Percentiles rank a stretch among this genome's conserved stretches.
Evolutionary conservation across 2,329 filamentous ascomycete genomes (phyloP).

Genomic region (Ophiosphaerella narmari): DNA sequence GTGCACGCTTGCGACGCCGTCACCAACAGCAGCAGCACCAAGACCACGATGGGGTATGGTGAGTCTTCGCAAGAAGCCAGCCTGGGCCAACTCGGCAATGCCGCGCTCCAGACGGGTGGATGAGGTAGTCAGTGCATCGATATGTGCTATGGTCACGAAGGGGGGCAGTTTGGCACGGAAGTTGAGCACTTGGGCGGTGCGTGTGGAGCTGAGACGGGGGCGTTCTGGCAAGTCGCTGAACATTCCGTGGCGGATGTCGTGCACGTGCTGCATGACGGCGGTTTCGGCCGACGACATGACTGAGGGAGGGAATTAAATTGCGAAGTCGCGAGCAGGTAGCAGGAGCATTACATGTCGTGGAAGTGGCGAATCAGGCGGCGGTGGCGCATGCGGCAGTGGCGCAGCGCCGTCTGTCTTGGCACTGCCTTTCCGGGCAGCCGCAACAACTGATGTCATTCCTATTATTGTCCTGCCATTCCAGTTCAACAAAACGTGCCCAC

Average conservation of each 20-base stretch:
- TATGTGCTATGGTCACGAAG: slow-evolving; percentile 67
- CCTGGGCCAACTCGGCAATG: slow-evolving; percentile 63
- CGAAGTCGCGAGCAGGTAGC: not conserved
- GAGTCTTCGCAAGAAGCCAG: slow-evolving; percentile 64
- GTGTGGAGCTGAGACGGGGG: slow-evolving; percentile 66
- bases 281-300: slow-evolving; percentile 58
- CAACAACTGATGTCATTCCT: slow-evolving; percentile 25
- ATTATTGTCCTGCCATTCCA: not conserved
- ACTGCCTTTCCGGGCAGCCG: too few species aligned
- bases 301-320: not conserved
- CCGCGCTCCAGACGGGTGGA: slow-evolving; percentile 71
- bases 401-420: too few species aligned
- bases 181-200: slow-evolving; percentile 67
- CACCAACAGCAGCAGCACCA: slow-evolving; percentile 63
- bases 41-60: slow-evolving; percentile 65
- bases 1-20: slow-evolving; percentile 64
- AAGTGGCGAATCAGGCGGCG: slow-evolving; percentile 24
- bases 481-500: too few species aligned
- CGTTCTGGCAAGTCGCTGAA: slow-evolving; percentile 66
- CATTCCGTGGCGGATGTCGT: slow-evolving; percentile 64
- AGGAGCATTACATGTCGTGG: slow-evolving; percentile 15
- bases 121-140: slow-evolving; percentile 66
- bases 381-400: too few species aligned
- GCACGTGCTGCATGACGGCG: slow-evolving; percentile 66
- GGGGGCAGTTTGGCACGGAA: slow-evolving; percentile 65